Conservation (phyloP, 2,329 filamentous ascomycete genomes). For the Tolypocladium album region DNA sequence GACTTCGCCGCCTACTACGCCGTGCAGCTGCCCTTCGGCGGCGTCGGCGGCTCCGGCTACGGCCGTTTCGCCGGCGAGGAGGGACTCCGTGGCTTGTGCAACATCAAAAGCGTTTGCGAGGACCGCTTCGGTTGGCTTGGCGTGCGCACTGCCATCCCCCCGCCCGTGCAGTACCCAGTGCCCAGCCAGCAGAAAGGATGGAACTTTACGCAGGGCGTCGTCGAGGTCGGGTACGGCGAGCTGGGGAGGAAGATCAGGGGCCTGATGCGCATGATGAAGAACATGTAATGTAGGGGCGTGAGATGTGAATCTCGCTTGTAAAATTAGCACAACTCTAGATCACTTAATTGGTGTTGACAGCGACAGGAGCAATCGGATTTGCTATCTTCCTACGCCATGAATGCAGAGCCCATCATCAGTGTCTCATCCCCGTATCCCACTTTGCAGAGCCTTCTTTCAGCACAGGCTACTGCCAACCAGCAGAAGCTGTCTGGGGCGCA, state of each 20-base stretch:
- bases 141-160: conserved; percentile 67
- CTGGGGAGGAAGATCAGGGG: conserved; percentile 25
- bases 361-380: neutral
- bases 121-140: conserved; percentile 57
- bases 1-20: conserved; percentile 93
- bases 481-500: no score
- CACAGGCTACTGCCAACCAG: neutral
- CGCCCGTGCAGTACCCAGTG: conserved; percentile 73
- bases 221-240: conserved; percentile 49
- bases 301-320: neutral
- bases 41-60: conserved; percentile 80
- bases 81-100: conserved; percentile 74
- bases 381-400: neutral
- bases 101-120: conserved; percentile 74
- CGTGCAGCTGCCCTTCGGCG: conserved; percentile 89
- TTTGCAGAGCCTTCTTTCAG: neutral
- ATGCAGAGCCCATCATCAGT: neutral
- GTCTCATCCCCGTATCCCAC: neutral
- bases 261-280: conserved; percentile 29
- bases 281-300: conserved; percentile 18
- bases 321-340: no score
- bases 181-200: conserved; percentile 51
- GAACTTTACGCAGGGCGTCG: conserved; percentile 50
- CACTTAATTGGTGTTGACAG: no score
- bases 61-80: conserved; percentile 89